phyloP scores from a whole-genome alignment of 176 grass and related monocot species.

The Triticum turgidum region DNA sequence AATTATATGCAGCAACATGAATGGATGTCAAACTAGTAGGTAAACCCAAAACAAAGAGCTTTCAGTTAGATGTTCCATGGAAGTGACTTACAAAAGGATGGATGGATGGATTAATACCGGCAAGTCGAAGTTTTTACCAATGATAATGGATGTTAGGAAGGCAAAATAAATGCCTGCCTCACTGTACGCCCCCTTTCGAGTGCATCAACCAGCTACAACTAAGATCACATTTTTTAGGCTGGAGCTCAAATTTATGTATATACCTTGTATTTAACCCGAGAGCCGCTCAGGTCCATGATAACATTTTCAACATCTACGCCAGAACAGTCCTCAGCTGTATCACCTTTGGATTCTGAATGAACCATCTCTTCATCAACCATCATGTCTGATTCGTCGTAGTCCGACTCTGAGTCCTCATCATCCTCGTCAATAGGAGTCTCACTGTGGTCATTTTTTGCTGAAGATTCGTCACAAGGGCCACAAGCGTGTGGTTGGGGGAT shows the following conservation, averaged over 20 bases:
- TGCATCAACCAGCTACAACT: not conserved
- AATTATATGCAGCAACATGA: not conserved
- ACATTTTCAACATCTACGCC: conserved; percentile 51
- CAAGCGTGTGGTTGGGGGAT: conserved; percentile 14
- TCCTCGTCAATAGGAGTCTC: conserved; percentile 46
- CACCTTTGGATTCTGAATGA: conserved; percentile 35
- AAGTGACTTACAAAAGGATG: not conserved
- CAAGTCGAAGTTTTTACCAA: not conserved
- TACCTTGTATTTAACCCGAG: conserved; percentile 77
- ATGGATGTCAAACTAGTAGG: not conserved
- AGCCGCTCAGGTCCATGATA: conserved; percentile 52
- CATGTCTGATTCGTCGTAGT: conserved; percentile 51
- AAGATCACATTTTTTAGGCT: not conserved
- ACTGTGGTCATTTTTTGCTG: not conserved
- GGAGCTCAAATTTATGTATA: conserved; percentile 25
- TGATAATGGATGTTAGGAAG: not conserved
- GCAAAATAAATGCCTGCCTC: not conserved
- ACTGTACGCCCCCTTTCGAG: not conserved
- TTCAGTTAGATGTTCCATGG: not conserved
- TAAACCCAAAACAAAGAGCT: not conserved
- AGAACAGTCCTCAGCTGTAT: conserved; percentile 31
- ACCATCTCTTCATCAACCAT: conserved; percentile 49
- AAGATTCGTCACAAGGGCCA: conserved; percentile 22
- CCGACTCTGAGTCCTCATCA: conserved; percentile 48
- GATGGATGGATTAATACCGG: not conserved